Percentiles rank a stretch among this genome's conserved stretches.
These are phyloP conservation scores for Microcyclospora pomicola DNA, from an alignment of 2,329 filamentous ascomycete genomes.

Conservation along the genomic window DNA sequence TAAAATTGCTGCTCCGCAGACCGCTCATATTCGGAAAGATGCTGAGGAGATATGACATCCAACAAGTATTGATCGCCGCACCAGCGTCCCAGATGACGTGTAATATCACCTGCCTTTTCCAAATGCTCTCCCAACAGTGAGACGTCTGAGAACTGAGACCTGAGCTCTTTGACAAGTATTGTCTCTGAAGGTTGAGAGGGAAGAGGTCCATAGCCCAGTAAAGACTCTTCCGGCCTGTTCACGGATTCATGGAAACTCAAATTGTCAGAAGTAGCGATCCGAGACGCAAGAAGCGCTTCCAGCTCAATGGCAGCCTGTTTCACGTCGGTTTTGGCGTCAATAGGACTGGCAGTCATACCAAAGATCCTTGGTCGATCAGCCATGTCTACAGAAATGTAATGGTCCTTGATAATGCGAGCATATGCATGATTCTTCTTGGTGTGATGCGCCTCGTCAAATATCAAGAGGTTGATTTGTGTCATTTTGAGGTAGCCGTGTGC, in stretches of 20 bases:
- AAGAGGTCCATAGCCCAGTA: constrained; percentile 43
- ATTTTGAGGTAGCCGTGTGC: constrained; percentile 69
- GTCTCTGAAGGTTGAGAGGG: constrained; percentile 44
- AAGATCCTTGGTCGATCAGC: constrained; percentile 59
- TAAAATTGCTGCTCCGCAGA: constrained; percentile 20
- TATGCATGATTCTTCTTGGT: constrained; percentile 90
- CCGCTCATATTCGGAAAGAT: constrained; percentile 13
- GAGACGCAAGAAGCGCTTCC: constrained; percentile 62
- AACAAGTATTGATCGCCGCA: constrained; percentile 56
- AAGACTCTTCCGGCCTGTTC: constrained; percentile 45
- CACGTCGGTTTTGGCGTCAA: constrained; percentile 69
- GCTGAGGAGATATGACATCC: constrained; percentile 11
- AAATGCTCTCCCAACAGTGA: constrained; percentile 44
- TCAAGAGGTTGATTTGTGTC: constrained; percentile 69
- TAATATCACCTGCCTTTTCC: constrained; percentile 43
- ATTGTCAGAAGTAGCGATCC: constrained; percentile 65
- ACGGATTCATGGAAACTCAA: constrained; percentile 44
- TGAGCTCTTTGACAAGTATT: constrained; percentile 46
- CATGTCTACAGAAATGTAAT: constrained; percentile 45
- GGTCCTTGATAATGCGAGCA: constrained; percentile 76
- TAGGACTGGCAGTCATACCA: constrained; percentile 93
- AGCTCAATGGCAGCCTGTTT: constrained; percentile 51
- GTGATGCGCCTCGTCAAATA: constrained; percentile 95
- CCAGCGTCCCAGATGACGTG: constrained; percentile 64
- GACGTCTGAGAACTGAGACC: constrained; percentile 38